phyloP scores from a whole-genome alignment of 108 stramenopile genomes.

The Conticribra guillardii region DNA sequence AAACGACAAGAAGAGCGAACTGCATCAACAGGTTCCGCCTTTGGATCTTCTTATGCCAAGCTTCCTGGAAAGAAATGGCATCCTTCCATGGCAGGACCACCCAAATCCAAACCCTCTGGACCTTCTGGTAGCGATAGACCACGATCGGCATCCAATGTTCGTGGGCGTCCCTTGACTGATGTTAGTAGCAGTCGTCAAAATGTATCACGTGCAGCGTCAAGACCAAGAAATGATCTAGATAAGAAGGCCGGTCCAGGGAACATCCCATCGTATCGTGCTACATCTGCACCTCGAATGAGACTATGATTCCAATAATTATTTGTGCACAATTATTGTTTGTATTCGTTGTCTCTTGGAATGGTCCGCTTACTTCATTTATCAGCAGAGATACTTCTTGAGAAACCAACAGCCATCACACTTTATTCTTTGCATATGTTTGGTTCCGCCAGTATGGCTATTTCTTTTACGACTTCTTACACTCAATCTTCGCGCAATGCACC shows the following conservation, averaged over 20 bases:
- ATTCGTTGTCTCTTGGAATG: too few species aligned
- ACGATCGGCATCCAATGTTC: conserved; percentile 30
- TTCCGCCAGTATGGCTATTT: too few species aligned
- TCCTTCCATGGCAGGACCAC: conserved; percentile 5
- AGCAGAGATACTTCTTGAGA: too few species aligned
- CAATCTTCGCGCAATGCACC: too few species aligned
- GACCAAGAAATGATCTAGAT: conserved; percentile 9
- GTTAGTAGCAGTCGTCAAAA: conserved; percentile 35
- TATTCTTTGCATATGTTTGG: too few species aligned
- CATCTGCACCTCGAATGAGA: conserved; percentile 38
- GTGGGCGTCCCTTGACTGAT: conserved; percentile 36
- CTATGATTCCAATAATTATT: too few species aligned
- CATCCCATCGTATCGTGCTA: conserved; percentile 25
- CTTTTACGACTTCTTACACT: too few species aligned
- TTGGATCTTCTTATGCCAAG: conserved; percentile 40
- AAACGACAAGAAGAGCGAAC: conserved; percentile 76
- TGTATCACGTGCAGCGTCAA: conserved; percentile 16
- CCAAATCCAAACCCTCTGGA: not conserved
- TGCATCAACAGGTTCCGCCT: conserved; percentile 19
- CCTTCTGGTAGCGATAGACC: conserved; percentile 9
- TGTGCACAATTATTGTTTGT: too few species aligned
- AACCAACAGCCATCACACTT: too few species aligned
- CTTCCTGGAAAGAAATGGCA: conserved; percentile 40
- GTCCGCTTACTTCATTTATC: too few species aligned
- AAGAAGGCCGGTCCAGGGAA: not conserved